phyloP scores from a whole-genome alignment of 169 alveolate genomes.

The Plasmodium adleri region DNA sequence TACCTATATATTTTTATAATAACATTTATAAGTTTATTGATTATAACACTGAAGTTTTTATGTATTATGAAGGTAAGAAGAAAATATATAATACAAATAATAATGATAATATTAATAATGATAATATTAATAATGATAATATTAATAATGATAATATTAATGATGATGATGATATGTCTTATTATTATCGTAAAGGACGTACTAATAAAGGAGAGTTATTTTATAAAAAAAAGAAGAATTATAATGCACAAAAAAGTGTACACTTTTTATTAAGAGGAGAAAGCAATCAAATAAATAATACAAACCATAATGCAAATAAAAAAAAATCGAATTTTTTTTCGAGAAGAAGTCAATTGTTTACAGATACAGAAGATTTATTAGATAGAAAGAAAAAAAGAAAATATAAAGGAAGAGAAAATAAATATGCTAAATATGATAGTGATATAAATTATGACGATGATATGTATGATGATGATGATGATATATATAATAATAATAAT shows the following conservation, averaged over 20 bases:
- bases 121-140: too few relatives aligned
- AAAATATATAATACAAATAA: neutral
- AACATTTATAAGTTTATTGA: conserved; percentile 68
- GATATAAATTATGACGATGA: neutral
- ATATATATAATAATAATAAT: neutral
- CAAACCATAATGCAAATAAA: too few relatives aligned
- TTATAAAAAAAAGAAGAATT: neutral
- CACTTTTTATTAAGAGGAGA: too few relatives aligned
- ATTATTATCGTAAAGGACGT: neutral
- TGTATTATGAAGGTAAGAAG: conserved; percentile 1
- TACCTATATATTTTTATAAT: conserved; percentile 55
- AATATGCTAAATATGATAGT: neutral
- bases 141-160: too few relatives aligned
- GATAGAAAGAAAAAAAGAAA: too few relatives aligned
- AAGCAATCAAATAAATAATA: too few relatives aligned
- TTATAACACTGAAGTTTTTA: conserved; percentile 68
- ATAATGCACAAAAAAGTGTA: neutral
- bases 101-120: too few relatives aligned
- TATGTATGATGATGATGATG: neutral
- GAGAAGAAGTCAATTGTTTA: too few relatives aligned
- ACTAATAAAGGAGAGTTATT: neutral
- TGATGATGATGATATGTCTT: too few relatives aligned
- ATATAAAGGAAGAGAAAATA: neutral
- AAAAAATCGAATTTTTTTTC: too few relatives aligned
- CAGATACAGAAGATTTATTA: too few relatives aligned